Evolutionary conservation across 73 alveolate genomes (phyloP).

Genomic region (Paramecium octaurelia): DNA sequence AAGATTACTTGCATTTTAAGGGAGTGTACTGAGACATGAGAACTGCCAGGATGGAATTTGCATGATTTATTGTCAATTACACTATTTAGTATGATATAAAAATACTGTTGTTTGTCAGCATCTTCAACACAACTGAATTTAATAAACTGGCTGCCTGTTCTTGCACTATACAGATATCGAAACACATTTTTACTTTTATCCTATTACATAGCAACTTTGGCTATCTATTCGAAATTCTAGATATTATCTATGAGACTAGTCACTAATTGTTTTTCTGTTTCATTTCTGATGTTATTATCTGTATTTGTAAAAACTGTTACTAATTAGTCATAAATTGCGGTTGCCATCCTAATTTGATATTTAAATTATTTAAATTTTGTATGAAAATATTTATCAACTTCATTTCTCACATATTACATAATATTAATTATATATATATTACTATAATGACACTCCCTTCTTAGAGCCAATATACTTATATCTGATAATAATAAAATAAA

Average conservation of each 20-base stretch:
- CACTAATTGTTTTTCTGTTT: background rate
- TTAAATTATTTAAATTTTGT: background rate
- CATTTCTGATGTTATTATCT: background rate
- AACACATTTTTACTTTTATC: background rate
- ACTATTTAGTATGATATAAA: background rate
- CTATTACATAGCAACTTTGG: background rate
- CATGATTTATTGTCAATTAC: background rate
- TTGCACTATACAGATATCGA: background rate
- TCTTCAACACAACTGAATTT: background rate
- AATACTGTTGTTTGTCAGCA: background rate
- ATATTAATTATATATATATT: background rate
- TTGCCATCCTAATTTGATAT: background rate
- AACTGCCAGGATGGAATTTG: background rate
- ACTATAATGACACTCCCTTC: no score
- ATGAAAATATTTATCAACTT: background rate
- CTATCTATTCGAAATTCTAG: background rate
- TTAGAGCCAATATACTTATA: background rate
- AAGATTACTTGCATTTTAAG: background rate
- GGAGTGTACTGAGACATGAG: background rate
- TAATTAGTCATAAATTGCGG: background rate
- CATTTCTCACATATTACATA: background rate
- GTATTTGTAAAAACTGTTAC: background rate
- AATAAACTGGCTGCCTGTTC: conserved; percentile 14
- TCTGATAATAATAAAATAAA: background rate
- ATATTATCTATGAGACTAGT: background rate